phyloP scores from a whole-genome alignment of 164 flowering plant species.

The Stephania cephalantha region DNA sequence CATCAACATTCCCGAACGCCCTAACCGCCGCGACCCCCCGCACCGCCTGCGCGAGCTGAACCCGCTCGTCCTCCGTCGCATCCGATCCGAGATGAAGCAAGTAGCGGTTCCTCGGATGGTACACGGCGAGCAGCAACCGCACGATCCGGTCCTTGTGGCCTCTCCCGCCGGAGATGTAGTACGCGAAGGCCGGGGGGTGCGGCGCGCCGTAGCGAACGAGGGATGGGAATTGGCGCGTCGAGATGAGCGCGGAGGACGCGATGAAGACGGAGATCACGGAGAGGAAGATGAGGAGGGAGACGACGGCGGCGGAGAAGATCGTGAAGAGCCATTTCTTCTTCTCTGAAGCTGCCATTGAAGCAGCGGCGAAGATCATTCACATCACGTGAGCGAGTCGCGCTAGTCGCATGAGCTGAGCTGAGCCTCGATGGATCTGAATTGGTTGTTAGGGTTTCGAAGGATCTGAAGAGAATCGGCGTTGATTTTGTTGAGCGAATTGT shows the following conservation, averaged over 20 bases:
- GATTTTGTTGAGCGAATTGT: too few relatives aligned
- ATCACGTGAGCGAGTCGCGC: neutral
- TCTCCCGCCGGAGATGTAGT: constrained; percentile 67
- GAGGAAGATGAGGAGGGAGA: constrained; percentile 56
- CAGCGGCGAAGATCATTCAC: neutral
- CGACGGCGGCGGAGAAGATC: constrained; percentile 57
- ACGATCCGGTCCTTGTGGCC: constrained; percentile 61
- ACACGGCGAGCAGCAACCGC: constrained; percentile 68
- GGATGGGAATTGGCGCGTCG: constrained; percentile 30
- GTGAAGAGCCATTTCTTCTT: constrained; percentile 71
- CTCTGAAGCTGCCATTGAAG: constrained; percentile 41
- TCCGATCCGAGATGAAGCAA: constrained; percentile 65
- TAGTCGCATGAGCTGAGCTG: neutral
- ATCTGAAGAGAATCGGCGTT: neutral
- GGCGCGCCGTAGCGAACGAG: constrained; percentile 39
- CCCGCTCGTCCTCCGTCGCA: constrained; percentile 57
- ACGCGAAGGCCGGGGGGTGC: constrained; percentile 82
- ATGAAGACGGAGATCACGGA: constrained; percentile 48
- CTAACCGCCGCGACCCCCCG: constrained; percentile 49
- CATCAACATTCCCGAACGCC: constrained; percentile 82
- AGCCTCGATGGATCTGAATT: neutral
- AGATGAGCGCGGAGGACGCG: constrained; percentile 19
- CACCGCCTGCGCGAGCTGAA: constrained; percentile 39
- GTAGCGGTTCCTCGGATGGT: constrained; percentile 86
- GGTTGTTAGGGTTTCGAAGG: neutral